A percentile compares a stretch with the other conserved stretches of the same genome.
Conservation (phyloP, 768 basidiomycete genomes). For the Gautieria morchelliformis region DNA sequence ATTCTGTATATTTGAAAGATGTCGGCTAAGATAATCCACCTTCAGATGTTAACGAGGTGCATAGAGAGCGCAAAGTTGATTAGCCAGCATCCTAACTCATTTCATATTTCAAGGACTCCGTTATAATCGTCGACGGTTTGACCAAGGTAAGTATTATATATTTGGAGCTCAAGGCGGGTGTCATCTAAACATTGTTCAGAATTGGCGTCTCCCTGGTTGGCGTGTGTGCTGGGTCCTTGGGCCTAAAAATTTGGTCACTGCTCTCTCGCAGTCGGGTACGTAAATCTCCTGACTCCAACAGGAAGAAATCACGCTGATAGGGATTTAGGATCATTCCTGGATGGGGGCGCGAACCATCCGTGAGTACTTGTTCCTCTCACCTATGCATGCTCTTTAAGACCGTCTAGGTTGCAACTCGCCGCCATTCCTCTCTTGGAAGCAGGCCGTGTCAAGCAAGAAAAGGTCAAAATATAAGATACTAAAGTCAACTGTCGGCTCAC, state of each 20-base stretch:
- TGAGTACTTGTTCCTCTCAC: slow-evolving; percentile 27
- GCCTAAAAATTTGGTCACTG: slow-evolving; percentile 79
- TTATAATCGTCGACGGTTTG: slow-evolving; percentile 83
- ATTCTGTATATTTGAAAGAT: background rate
- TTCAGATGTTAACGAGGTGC: slow-evolving; percentile 55
- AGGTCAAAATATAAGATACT: slow-evolving; percentile 24
- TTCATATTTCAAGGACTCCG: slow-evolving; percentile 46
- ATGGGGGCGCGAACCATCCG: slow-evolving; percentile 93
- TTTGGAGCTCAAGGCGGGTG: background rate
- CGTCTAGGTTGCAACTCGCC: slow-evolving; percentile 68
- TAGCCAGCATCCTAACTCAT: background rate
- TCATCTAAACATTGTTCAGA: slow-evolving; percentile 36
- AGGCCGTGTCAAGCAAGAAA: slow-evolving; percentile 57
- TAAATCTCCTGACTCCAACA: background rate
- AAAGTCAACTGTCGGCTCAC: background rate
- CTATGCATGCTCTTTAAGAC: background rate
- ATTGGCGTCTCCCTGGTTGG: slow-evolving; percentile 94
- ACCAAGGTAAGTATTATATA: slow-evolving; percentile 54
- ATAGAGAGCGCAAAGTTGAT: background rate
- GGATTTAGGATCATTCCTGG: slow-evolving; percentile 67
- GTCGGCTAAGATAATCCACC: background rate
- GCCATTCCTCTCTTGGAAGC: slow-evolving; percentile 79
- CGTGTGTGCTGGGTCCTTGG: slow-evolving; percentile 90
- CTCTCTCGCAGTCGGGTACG: slow-evolving; percentile 79
- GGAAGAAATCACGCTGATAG: no score